Evolutionary conservation across 2,329 filamentous ascomycete species (phyloP), one percentile per base, ranked within the genome.

Genomic region (Neopestalotiopsis sp.): DNA sequence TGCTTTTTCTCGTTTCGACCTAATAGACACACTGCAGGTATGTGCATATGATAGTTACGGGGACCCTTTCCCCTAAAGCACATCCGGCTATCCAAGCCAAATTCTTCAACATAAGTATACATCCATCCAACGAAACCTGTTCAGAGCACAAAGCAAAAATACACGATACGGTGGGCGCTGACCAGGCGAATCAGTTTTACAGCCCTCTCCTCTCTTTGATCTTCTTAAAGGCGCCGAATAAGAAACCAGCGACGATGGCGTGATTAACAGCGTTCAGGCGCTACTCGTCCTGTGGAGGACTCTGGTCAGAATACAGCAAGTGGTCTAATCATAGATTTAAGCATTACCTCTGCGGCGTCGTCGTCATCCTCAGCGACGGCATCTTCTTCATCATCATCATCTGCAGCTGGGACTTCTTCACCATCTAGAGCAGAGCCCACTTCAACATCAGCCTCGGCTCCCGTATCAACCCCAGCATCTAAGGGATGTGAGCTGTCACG

Each of bases 201-300:
- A 52, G 24, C 17, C 45, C 45, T 52, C n/a, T 52, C 45, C 45
- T 52, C 20, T 17, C 45, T 7, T 72, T 75, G 52, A 77, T 71
- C 68, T 73, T 72, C 59, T 72, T 68, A 20, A 76, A 73, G 63
- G 73, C 74, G 61, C 66, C 75, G 40, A 72, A 69, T 56, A 77
- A 64, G 67, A 77, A 49, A 38, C 71, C 72, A 69, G 71, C 68
- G 65, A 75, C 45, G 7, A 20, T 52, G 17, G 45, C 45, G 17
- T 12, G 17, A 9, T n/a, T 52, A n/a, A 52, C 17, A 17, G 45
- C 20, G 45, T 14, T 17, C 3, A 28, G 24, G 17, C 73, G 72
- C 75, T 77, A 78, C 74, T 76, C 71, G 63, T 77, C 77, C 77
- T 78, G 69, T 72, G 72, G 73, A 73, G 70, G 70, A 73, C 72